Base-by-base conservation (phyloP, 2,329 filamentous ascomycete genomes). In the Cercospora zeina region DNA sequence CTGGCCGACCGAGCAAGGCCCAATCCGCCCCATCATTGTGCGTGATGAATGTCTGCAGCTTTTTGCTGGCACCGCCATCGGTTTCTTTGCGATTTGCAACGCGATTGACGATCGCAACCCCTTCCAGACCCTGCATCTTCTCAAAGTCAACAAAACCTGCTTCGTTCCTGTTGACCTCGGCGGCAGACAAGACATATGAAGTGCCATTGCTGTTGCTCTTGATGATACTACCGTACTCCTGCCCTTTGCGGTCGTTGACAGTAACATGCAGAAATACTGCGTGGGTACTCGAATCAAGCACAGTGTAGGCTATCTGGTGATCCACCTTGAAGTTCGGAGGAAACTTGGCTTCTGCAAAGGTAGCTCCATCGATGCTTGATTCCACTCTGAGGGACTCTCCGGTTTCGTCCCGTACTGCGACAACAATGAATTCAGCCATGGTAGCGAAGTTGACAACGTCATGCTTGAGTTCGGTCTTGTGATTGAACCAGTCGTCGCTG, bases 191-290 rank as follows among this genome's bases (percentile, higher is more conserved):
- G 11, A 96, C 90, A 72, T 97, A 99, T 1, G 90, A 95, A 0
- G 95, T 99, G 58, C 95, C 95, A 73, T 99, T 97, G 70, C 92
- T 97, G 79, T 99, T 99, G 73, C 92, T 97, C 84, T 97, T 99
- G 77, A 99, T 86, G 69, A 99, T 91, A 24, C 89, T 89, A 37
- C 95, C 95, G 70, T 90, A 92, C 63, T 89, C 85, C 55, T 84
- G 85, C 16, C 86, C 88, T 55, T 81, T 74, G 3, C 80, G 79
- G 42, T 83, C 83, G 70, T 89, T 88, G 42, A 91, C 90, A 0
- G 89, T 92, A 51, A 97, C 93, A 72, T 97, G 96, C 62, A 99
- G 79, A 77, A 97, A 97, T 62, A 99, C 84, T 1, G 95, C 90
- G 75, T 97, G 93, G 0, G 92, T 96, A 1, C 91, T 95, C 76